phyloP scores from a whole-genome alignment of 768 basidiomycete species.

The Paxillus involutus region DNA sequence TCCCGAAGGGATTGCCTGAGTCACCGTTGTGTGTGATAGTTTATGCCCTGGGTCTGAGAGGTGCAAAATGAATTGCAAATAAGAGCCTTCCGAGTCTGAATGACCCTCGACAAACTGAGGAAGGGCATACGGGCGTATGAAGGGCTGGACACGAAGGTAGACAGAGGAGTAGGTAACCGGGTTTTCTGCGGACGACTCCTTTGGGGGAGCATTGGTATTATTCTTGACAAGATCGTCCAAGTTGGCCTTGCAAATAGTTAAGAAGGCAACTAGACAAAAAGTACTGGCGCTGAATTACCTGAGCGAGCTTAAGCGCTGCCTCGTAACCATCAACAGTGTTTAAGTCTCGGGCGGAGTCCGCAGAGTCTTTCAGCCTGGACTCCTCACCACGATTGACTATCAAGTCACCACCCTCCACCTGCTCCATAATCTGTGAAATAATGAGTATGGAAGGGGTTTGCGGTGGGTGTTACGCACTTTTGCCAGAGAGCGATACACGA shows the following conservation, averaged over 20 bases:
- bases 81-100: conserved; percentile 27
- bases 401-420: conserved; percentile 91
- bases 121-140: conserved; percentile 55
- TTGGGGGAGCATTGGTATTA: conserved; percentile 40
- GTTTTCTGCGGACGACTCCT: conserved; percentile 38
- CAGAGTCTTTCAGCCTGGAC: conserved; percentile 61
- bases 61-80: conserved; percentile 64
- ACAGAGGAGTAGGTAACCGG: conserved; percentile 87
- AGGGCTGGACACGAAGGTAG: conserved; percentile 92
- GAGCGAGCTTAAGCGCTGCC: conserved; percentile 80
- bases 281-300: conserved; percentile 44
- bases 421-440: conserved; percentile 76
- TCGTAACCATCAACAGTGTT: conserved; percentile 85
- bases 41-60: conserved; percentile 79
- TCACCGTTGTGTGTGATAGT: conserved; percentile 72
- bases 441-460: conserved; percentile 1
- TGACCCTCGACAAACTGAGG: conserved; percentile 30
- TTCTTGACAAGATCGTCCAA: conserved; percentile 73
- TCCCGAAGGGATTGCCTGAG: conserved; percentile 77
- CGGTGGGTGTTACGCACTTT: conserved; percentile 51
- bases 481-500: conserved; percentile 87
- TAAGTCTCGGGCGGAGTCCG: conserved; percentile 58
- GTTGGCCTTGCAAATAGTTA: conserved; percentile 56
- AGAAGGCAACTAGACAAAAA: background rate
- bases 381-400: conserved; percentile 83